phyloP scores from a whole-genome alignment of 1,284 basidiomycete genomes.

The Ceratobasidium sp. region DNA sequence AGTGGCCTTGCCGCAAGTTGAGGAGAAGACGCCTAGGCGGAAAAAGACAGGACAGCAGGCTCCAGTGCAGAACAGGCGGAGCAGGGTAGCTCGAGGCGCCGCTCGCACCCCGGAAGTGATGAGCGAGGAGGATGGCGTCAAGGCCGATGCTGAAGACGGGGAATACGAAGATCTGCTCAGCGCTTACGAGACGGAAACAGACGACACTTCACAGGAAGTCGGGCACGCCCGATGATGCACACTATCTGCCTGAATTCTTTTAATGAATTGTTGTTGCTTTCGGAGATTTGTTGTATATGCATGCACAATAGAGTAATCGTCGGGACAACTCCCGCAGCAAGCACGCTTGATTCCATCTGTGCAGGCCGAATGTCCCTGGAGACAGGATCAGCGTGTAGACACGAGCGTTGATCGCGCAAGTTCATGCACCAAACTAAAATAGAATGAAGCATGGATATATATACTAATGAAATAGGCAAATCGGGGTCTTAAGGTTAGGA shows the following conservation, averaged over 20 bases:
- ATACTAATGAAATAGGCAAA: not conserved
- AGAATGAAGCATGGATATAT: not conserved
- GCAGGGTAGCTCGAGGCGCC: conserved; percentile 11
- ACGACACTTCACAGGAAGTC: conserved; percentile 22
- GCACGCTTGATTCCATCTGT: not conserved
- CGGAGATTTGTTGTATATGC: not conserved
- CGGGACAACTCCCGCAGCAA: not conserved
- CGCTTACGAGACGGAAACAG: conserved; percentile 43
- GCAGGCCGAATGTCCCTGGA: not conserved
- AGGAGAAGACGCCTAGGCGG: conserved; percentile 27
- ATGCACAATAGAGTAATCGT: conserved; percentile 22
- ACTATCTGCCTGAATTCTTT: not conserved
- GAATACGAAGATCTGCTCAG: conserved; percentile 45
- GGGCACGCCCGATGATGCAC: conserved; percentile 21
- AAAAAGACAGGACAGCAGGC: conserved; percentile 23
- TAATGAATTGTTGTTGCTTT: conserved; percentile 10
- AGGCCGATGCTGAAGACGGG: conserved; percentile 47
- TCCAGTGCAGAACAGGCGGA: conserved; percentile 19
- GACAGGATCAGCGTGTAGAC: too few relatives aligned
- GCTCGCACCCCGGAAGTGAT: conserved; percentile 33
- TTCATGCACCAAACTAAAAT: not conserved
- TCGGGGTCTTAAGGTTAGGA: not conserved
- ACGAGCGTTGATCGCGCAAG: too few relatives aligned
- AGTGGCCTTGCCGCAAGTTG: conserved; percentile 6
- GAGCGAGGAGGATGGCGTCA: conserved; percentile 46